Conservation (phyloP, 2,329 filamentous ascomycete species). For the Neocatenulostroma microsporum region DNA sequence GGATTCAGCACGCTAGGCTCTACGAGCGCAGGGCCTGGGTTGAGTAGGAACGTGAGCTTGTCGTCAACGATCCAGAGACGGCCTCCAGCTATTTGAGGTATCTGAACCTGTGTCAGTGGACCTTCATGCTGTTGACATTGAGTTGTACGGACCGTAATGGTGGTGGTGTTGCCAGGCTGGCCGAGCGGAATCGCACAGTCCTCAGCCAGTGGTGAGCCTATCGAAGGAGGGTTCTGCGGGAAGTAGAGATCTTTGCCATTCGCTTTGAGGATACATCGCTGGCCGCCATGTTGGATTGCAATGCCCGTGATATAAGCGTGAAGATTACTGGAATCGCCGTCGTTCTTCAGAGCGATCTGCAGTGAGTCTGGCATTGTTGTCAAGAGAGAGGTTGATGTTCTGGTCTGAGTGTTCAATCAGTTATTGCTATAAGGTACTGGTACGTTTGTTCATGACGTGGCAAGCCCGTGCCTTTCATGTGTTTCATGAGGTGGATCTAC, state of each 20-base stretch:
- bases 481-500: no score
- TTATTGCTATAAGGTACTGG: no score
- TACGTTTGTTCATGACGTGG: no score
- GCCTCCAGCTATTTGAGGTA: conserved; percentile 31
- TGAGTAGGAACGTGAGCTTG: conserved; percentile 31
- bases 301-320: conserved; percentile 33
- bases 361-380: conserved; percentile 29
- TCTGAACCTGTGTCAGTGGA: no score
- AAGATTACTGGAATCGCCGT: conserved; percentile 25
- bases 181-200: conserved; percentile 32
- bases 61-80: conserved; percentile 32
- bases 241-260: conserved; percentile 31
- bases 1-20: conserved; percentile 31
- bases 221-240: conserved; percentile 23
- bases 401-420: no score
- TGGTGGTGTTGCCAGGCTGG: conserved; percentile 25
- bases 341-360: conserved; percentile 29
- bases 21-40: conserved; percentile 30
- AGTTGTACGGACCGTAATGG: conserved; percentile 21
- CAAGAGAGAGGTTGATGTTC: no score
- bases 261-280: conserved; percentile 28
- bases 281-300: conserved; percentile 27
- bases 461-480: no score
- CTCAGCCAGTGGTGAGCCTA: conserved; percentile 27
- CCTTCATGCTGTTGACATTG: no score